phyloP scores from a whole-genome alignment of 2,329 filamentous ascomycete species.

The Aspergillus sp. region DNA sequence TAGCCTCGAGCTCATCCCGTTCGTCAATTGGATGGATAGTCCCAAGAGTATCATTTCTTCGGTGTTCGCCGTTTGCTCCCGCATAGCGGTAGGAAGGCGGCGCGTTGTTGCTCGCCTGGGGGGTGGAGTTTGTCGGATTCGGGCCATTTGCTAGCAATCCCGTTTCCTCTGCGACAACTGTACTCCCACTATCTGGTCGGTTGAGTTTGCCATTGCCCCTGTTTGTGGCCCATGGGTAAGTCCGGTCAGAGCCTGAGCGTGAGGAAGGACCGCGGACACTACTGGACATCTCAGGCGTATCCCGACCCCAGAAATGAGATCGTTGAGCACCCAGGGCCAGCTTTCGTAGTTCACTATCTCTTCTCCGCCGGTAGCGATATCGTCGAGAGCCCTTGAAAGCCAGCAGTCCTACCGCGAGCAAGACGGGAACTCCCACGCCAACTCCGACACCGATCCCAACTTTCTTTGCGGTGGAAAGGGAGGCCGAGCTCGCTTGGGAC shows the following conservation, averaged over 20 bases:
- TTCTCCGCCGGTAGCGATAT: slow-evolving; percentile 32
- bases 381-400: slow-evolving; percentile 46
- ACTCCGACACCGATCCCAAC: slow-evolving; percentile 58
- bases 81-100: slow-evolving; percentile 26
- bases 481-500: slow-evolving; percentile 8
- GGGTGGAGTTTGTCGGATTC: slow-evolving; percentile 25
- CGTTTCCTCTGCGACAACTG: slow-evolving; percentile 31
- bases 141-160: slow-evolving; percentile 35
- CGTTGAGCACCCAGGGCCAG: slow-evolving; percentile 45
- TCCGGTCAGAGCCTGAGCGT: slow-evolving; percentile 2
- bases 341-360: slow-evolving; percentile 49
- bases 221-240: slow-evolving; percentile 24
- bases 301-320: slow-evolving; percentile 33
- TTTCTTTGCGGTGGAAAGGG: slow-evolving; percentile 33
- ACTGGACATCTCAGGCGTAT: slow-evolving; percentile 33
- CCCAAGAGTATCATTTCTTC: slow-evolving; percentile 43
- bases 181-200: slow-evolving; percentile 22
- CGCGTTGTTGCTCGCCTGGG: slow-evolving; percentile 12
- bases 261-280: slow-evolving; percentile 24
- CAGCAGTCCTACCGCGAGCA: slow-evolving; percentile 41
- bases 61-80: slow-evolving; percentile 42
- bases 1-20: slow-evolving; percentile 50
- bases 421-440: slow-evolving; percentile 52
- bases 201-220: slow-evolving; percentile 12
- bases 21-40: slow-evolving; percentile 58